These are phyloP conservation scores for Collybiopsis luxurians DNA, from an alignment of 768 basidiomycete genomes.

Conservation along the genomic window DNA sequence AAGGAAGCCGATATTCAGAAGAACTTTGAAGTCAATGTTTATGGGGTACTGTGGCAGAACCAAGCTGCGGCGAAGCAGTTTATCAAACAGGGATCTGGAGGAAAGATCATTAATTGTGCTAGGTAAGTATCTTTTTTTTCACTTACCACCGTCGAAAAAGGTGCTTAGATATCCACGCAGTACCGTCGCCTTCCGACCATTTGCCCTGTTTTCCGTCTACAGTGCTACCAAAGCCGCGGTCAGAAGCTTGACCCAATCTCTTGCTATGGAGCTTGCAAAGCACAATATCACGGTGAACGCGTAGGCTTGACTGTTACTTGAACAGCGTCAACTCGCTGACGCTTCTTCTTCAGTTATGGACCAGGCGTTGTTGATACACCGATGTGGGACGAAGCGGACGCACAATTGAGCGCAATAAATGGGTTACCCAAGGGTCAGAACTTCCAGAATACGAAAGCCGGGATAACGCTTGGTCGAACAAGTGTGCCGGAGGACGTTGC, in stretches of 20 bases:
- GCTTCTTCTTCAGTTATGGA: slow-evolving; percentile 16
- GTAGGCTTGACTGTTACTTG: neutral
- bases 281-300: slow-evolving; percentile 31
- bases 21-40: slow-evolving; percentile 25
- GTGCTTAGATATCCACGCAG: no score
- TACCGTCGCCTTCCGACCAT: neutral
- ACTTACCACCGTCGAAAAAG: no score
- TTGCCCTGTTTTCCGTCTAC: slow-evolving; percentile 2
- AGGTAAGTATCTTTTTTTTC: slow-evolving; percentile 3
- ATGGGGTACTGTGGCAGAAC: slow-evolving; percentile 29
- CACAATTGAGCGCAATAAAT: neutral
- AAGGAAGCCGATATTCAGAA: slow-evolving; percentile 18
- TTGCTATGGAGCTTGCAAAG: slow-evolving; percentile 20
- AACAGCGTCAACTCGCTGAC: no score
- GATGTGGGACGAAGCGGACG: slow-evolving; percentile 16
- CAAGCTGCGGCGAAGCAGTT: slow-evolving; percentile 30
- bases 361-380: slow-evolving; percentile 23
- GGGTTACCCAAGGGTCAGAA: slow-evolving; percentile 3
- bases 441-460: neutral
- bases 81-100: slow-evolving; percentile 32
- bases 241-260: slow-evolving; percentile 7
- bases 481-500: slow-evolving; percentile 31
- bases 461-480: slow-evolving; percentile 13
- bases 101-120: slow-evolving; percentile 30
- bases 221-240: slow-evolving; percentile 11